Percentiles rank a stretch among this genome's conserved stretches.
These are phyloP conservation scores for Tuber aestivum DNA, from an alignment of 495 filamentous ascomycete species.

Conservation along the genomic window DNA sequence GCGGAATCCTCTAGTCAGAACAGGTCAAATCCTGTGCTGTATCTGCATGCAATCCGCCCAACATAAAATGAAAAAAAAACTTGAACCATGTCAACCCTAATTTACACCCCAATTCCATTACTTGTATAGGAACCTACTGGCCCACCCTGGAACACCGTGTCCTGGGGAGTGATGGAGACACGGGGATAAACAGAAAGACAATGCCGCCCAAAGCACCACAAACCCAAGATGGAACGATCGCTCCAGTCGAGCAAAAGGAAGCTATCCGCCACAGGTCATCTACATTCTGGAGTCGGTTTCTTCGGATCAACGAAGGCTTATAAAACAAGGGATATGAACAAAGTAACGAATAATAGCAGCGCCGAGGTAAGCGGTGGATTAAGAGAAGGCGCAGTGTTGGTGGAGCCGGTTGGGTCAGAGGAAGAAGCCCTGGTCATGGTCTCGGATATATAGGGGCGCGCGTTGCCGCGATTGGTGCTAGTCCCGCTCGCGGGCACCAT, in stretches of 20 bases:
- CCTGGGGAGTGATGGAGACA: not conserved
- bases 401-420: conserved; percentile 4
- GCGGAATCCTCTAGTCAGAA: not conserved
- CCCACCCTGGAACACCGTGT: not conserved
- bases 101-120: not conserved
- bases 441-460: conserved; percentile 14
- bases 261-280: not conserved
- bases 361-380: conserved; percentile 6
- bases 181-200: not conserved
- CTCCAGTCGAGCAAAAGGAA: not conserved
- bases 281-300: not conserved
- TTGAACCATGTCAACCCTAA: not conserved
- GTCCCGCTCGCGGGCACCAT: conserved; percentile 44
- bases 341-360: conserved; percentile 4
- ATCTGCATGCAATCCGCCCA: not conserved
- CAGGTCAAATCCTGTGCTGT: not conserved
- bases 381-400: conserved; percentile 4
- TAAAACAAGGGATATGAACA: conserved; percentile 18
- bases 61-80: not conserved
- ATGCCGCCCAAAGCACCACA: not conserved
- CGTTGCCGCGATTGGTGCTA: conserved; percentile 9
- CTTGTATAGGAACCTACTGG: not conserved
- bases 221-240: not conserved
- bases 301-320: conserved; percentile 8
- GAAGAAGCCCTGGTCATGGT: conserved; percentile 14